Conservation (phyloP, 352 stramenopile genomes). For the Pythium myriotylum region DNA sequence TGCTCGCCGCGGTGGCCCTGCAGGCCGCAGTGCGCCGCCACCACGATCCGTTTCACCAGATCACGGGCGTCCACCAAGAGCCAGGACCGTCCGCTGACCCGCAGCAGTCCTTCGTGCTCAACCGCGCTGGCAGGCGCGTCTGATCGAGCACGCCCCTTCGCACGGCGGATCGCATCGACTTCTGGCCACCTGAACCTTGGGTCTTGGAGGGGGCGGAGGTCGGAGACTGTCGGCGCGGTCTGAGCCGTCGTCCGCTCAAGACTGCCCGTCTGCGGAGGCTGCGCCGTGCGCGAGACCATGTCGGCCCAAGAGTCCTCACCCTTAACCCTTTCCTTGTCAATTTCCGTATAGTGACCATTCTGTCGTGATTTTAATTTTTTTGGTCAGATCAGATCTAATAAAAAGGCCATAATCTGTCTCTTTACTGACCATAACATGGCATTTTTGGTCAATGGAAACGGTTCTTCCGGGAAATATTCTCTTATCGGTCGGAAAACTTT, state of each 20-base stretch:
- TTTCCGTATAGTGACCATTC: constrained; percentile 25
- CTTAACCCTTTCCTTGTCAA: constrained; percentile 25
- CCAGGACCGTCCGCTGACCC: constrained; percentile 1
- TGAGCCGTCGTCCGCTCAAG: background rate
- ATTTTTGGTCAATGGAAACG: constrained; percentile 17
- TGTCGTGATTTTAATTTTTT: constrained; percentile 19
- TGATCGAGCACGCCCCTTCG: no score
- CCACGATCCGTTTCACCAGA: constrained; percentile 19
- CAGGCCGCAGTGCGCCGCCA: constrained; percentile 24
- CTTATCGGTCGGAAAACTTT: background rate
- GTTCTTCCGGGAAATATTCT: background rate
- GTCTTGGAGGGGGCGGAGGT: constrained; percentile 3
- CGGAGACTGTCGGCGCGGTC: background rate
- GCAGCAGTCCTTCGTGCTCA: constrained; percentile 2
- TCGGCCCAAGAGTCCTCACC: no score
- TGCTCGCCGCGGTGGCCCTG: constrained; percentile 21
- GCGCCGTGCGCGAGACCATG: constrained; percentile 26
- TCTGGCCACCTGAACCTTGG: no score
- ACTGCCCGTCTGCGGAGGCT: background rate
- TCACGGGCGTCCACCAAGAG: background rate
- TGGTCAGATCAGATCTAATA: constrained; percentile 6
- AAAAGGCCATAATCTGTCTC: constrained; percentile 3
- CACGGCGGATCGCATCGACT: no score
- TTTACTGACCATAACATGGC: constrained; percentile 9
- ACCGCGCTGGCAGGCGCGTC: no score